phyloP scores from a whole-genome alignment of 257 asterid genomes.

The Salvia splendens region DNA sequence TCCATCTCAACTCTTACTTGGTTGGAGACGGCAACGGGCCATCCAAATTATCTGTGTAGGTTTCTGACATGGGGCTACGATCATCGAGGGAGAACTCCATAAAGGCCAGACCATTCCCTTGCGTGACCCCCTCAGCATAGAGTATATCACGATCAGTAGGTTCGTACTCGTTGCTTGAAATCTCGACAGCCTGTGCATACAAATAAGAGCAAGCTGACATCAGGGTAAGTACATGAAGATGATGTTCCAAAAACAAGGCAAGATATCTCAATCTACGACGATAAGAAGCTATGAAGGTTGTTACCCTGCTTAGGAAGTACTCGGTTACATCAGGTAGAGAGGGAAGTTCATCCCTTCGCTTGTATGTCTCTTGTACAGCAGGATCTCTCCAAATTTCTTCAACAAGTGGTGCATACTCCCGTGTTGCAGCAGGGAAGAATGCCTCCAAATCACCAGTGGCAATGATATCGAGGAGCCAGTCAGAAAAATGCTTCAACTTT shows the following conservation, averaged over 20 bases:
- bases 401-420: conserved; percentile 87
- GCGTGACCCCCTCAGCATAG: conserved; percentile 85
- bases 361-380: conserved; percentile 80
- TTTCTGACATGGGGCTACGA: conserved; percentile 91
- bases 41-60: conserved; percentile 72
- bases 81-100: conserved; percentile 87
- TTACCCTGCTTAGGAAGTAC: conserved; percentile 86
- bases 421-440: conserved; percentile 88
- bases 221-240: background rate
- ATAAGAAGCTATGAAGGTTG: background rate
- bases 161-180: conserved; percentile 85
- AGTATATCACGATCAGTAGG: conserved; percentile 80
- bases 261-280: background rate
- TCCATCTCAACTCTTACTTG: conserved; percentile 52
- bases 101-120: conserved; percentile 79
- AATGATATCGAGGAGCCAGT: conserved; percentile 85
- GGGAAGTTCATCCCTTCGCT: conserved; percentile 76
- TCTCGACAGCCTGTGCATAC: conserved; percentile 73
- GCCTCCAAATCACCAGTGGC: conserved; percentile 92
- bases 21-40: conserved; percentile 58
- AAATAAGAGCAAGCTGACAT: background rate
- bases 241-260: background rate
- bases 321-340: conserved; percentile 85
- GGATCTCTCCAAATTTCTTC: conserved; percentile 91
- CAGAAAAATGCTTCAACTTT: conserved; percentile 75